Conservation (phyloP, 306 rosid genomes). For the Casuarina equisetifolia region DNA sequence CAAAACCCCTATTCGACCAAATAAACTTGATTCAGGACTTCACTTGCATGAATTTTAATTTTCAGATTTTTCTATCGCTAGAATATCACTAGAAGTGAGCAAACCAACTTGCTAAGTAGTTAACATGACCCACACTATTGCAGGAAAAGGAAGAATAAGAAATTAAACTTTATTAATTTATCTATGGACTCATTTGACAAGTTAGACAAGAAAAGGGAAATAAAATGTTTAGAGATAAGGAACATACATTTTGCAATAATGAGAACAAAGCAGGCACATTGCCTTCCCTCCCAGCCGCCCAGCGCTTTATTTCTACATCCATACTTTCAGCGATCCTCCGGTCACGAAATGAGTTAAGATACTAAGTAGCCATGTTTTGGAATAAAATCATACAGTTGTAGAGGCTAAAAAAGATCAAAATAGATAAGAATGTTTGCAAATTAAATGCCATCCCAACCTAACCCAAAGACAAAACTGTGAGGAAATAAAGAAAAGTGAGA, state of each 20-base stretch:
- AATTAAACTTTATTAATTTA: background rate
- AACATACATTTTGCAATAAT: conserved; percentile 60
- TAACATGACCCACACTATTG: background rate
- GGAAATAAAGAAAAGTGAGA: background rate
- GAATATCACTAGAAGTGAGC: background rate
- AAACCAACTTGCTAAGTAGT: background rate
- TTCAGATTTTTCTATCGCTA: background rate
- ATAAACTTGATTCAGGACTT: background rate
- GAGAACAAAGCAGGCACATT: conserved; percentile 88
- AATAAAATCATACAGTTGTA: background rate
- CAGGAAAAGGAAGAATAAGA: background rate
- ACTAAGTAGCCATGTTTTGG: conserved; percentile 11
- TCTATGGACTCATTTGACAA: background rate
- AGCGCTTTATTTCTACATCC: conserved; percentile 66
- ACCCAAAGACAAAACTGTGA: background rate
- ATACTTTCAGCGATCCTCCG: conserved; percentile 69
- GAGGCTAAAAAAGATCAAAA: background rate
- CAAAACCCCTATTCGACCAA: background rate
- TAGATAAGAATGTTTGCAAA: background rate
- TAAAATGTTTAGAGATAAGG: background rate
- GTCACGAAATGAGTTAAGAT: conserved; percentile 29
- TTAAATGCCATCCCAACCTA: background rate
- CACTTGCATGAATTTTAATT: background rate
- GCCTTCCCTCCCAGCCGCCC: conserved; percentile 94
- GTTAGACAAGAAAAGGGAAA: background rate